Conservation (phyloP, 495 filamentous ascomycete species). For the Penicillium nucicola region DNA sequence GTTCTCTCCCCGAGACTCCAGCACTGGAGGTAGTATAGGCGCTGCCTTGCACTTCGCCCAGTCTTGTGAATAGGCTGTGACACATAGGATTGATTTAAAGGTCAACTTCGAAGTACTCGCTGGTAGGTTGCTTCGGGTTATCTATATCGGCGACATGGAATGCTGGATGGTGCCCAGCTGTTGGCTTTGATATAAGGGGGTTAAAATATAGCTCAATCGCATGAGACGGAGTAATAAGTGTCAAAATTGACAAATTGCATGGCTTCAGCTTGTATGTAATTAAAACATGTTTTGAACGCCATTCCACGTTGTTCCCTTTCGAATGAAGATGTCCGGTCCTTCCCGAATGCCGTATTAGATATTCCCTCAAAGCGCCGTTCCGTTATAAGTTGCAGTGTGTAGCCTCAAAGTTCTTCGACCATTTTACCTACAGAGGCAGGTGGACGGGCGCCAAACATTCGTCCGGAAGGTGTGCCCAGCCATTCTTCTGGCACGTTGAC, state of each 20-base stretch:
- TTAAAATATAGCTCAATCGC: no score
- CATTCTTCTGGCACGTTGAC: constrained; percentile 81
- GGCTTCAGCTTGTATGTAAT: constrained; percentile 2
- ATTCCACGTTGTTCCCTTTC: constrained; percentile 5
- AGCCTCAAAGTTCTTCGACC: constrained; percentile 44
- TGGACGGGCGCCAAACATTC: constrained; percentile 49
- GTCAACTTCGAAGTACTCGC: background rate
- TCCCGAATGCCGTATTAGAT: constrained; percentile 9
- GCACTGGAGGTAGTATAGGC: background rate
- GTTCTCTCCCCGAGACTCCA: background rate
- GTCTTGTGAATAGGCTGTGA: background rate
- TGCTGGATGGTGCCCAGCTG: no score
- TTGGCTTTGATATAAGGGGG: no score
- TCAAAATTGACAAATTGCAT: background rate
- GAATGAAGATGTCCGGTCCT: constrained; percentile 8
- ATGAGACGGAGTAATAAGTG: no score
- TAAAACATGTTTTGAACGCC: constrained; percentile 15
- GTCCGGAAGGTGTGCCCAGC: constrained; percentile 65
- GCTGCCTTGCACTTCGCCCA: background rate
- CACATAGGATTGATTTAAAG: background rate
- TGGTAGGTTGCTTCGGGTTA: background rate
- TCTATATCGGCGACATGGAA: no score
- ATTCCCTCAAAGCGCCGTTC: constrained; percentile 27
- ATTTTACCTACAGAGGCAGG: constrained; percentile 32
- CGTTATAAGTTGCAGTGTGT: constrained; percentile 4